Base-by-base conservation (phyloP, 2,329 filamentous ascomycete genomes). In the Aspergillus flavus region DNA sequence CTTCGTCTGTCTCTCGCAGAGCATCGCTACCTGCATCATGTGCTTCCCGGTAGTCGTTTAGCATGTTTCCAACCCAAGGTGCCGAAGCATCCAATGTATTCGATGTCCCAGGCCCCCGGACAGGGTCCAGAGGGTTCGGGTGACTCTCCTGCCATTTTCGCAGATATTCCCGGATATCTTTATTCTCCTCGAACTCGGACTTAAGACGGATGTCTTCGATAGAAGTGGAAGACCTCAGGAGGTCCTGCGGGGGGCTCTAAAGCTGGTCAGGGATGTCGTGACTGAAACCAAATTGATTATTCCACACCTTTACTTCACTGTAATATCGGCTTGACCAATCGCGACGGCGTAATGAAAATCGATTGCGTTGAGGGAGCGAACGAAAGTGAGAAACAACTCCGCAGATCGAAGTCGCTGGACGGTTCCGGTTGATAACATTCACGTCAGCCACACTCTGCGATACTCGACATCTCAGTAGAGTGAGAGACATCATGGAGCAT, bases 161-260 rank as follows among this genome's bases (percentile, higher is more conserved):
- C 23, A 82, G 67, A 59, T 81, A 81, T n/a, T 75, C 68, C 57
- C 78, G 74, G 34, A 82, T 80, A 61, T 80, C 72, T 43, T 72
- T 73, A 55, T 75, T 73, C 36, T 71, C 68, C 61, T 77, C 75
- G 39, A 79, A 72, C 62, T 80, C 77, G 53, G 68, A 71, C 55
- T 73, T 66, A 9, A 69, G 64, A 16, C 73, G 71, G 43, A 74
- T 71, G 58, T 76, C 67, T 56, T 73, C 68, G 53, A 73, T 63
- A 6, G 68, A 69, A 12, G 66, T 57, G 23, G 61, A 60, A 28
- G 63, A 23, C 26, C 54, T 45, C 3, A 61, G 11, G 12, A 58
- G 34, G 36, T 66, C 65, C 14, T 62, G 59, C 1, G 57, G 28
- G 58, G 59, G 58, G 4, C 7, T 30, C 58, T 50, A 32, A 19